These are phyloP conservation scores for Aspergillus sp. DNA, from an alignment of 2,329 filamentous ascomycete genomes.

Conservation along the genomic window DNA sequence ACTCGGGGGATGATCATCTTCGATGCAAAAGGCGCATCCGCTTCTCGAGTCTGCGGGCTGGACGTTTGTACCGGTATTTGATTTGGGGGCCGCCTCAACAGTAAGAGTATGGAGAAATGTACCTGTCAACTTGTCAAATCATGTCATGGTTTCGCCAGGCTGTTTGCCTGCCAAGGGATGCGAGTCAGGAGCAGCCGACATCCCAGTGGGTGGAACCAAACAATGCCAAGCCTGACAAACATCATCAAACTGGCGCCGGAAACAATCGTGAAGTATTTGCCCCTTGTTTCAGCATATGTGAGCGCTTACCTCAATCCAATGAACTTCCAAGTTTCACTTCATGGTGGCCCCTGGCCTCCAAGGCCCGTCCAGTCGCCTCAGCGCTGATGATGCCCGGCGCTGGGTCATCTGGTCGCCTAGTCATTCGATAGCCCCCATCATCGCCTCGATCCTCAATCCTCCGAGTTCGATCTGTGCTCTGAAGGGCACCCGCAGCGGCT, in stretches of 20 bases:
- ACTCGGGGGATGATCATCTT: neutral
- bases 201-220: slow-evolving; percentile 18
- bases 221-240: slow-evolving; percentile 31
- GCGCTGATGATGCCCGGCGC: neutral
- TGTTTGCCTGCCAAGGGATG: slow-evolving; percentile 7
- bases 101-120: neutral
- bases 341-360: slow-evolving; percentile 3
- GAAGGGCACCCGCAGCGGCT: neutral
- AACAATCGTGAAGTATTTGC: slow-evolving; percentile 40
- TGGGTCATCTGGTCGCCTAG: slow-evolving; percentile 5
- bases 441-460: slow-evolving; percentile 8
- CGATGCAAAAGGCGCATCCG: neutral
- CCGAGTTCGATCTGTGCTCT: slow-evolving; percentile 12
- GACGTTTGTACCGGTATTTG: neutral
- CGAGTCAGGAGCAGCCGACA: slow-evolving; percentile 10
- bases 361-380: neutral
- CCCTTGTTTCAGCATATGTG: slow-evolving; percentile 39
- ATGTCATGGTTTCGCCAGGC: neutral
- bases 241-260: slow-evolving; percentile 41
- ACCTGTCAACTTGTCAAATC: neutral
- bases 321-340: slow-evolving; percentile 16
- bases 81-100: neutral
- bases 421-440: slow-evolving; percentile 1
- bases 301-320: slow-evolving; percentile 39
- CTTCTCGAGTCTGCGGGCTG: neutral